Evolutionary conservation across 202 grass and related monocot species (phyloP), one percentile per base, ranked within the genome.

Genomic region (Setaria viridis): DNA sequence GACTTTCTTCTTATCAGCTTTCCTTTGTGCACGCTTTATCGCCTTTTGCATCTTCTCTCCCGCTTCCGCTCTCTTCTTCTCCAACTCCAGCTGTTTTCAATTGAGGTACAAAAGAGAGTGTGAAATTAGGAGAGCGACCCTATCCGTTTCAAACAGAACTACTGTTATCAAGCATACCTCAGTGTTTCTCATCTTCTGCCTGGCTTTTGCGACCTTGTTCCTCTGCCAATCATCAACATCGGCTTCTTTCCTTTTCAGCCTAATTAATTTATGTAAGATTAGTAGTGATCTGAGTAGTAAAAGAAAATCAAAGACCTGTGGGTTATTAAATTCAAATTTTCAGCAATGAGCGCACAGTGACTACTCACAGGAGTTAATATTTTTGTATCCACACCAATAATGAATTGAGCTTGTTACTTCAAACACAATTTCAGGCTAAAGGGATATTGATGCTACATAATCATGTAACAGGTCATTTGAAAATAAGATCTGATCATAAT

Each of bases 1-100:
- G 70, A 83, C 59, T 89, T 87, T 94, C 84, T 76, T 97, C 70
- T 83, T 90, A 89, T 92, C 88, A 67, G 91, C 91, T 89, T 85
- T 97, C 83, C 59, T 90, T 83, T 92, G 80, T 67, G 85, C 72
- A 4, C 72, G 70, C 39, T 74, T 78, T 85, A 97, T 90, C 43
- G 82, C 78, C 76, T 84, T 90, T 74, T 90, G 90, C 86, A 91
- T 88, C 88, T 90, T 94, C 19, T 78, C 68, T 87, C 25, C 68
- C 30, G 83, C 91, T 83, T 70, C 65, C 20, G 56, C 75, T 87
- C 89, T 89, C 67, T 87, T 84, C 85, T 87, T 87, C 69, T 94
- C 91, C 74, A 97, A 82, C 72, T 90, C 83, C 80, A 73, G 77
- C 94, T 97, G 83, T 79, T 82, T 79, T 41, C 46, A 79, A 51